A percentile compares a stretch with the other conserved stretches of the same genome.
Conservation (phyloP, 2,329 filamentous ascomycete species). For the Hypoxylon rubiginosum region DNA sequence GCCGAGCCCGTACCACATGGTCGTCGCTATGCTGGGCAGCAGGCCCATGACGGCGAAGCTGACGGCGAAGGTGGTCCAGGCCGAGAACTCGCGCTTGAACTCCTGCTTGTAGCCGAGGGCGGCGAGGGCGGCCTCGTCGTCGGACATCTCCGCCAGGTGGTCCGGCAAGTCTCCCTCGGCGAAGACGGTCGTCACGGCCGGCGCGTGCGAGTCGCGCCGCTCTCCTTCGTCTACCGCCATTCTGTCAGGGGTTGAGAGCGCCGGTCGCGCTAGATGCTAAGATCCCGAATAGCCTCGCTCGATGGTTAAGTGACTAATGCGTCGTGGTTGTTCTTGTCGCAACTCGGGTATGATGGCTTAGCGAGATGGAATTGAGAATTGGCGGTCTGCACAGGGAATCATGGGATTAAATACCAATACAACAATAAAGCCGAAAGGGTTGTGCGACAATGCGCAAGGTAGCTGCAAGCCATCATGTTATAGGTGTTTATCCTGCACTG, state of each 20-base stretch:
- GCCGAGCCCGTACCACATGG: conserved; percentile 77
- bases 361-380: conserved; percentile 7
- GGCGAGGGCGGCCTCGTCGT: conserved; percentile 72
- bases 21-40: conserved; percentile 78
- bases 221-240: conserved; percentile 18
- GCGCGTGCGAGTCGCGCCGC: conserved; percentile 26
- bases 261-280: neutral
- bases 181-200: conserved; percentile 49
- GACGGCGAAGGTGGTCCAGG: conserved; percentile 82
- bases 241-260: conserved; percentile 1
- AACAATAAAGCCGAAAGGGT: conserved; percentile 7
- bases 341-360: conserved; percentile 15
- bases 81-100: conserved; percentile 74
- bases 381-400: conserved; percentile 3
- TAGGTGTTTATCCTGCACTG: conserved; percentile 5
- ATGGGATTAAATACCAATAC: neutral
- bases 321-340: conserved; percentile 1
- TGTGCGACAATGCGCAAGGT: conserved; percentile 17
- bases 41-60: conserved; percentile 80
- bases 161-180: conserved; percentile 47
- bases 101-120: conserved; percentile 70
- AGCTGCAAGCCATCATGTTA: conserved; percentile 37
- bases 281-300: conserved; percentile 3
- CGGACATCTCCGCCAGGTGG: conserved; percentile 49
- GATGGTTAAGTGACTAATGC: neutral